Percentiles rank a stretch among this genome's conserved stretches.
Conservation (phyloP, 1,139 yeast genomes). For the Pneumocystis jirovecii region DNA sequence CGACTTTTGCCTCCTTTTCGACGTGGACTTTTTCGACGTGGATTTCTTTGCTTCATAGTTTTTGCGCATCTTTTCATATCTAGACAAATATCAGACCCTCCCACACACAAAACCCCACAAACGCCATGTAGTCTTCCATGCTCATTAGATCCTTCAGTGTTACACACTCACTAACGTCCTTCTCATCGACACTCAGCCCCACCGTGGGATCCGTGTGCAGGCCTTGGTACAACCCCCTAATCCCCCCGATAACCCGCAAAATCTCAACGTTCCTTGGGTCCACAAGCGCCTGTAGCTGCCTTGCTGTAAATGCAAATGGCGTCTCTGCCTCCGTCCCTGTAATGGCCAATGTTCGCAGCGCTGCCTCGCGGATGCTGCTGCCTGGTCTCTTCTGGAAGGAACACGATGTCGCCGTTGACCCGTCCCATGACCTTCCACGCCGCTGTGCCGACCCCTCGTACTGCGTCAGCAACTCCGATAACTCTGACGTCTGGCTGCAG, state of each 20-base stretch:
- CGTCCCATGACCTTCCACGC: background rate
- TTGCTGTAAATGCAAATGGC: conserved; percentile 20
- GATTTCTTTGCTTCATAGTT: background rate
- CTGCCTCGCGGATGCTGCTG: background rate
- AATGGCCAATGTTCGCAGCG: background rate
- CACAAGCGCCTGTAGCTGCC: conserved; percentile 25
- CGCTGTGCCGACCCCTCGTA: background rate
- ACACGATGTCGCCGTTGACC: background rate
- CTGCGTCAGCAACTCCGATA: background rate
- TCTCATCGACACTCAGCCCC: conserved; percentile 21
- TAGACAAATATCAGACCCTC: background rate
- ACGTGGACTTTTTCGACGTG: background rate
- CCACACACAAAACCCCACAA: background rate
- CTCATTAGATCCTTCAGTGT: conserved; percentile 7
- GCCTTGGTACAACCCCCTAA: conserved; percentile 20
- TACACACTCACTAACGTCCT: conserved; percentile 15
- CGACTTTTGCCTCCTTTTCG: background rate
- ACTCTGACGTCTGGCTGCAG: too few species aligned
- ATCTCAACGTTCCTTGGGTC: conserved; percentile 30
- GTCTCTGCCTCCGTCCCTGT: conserved; percentile 9
- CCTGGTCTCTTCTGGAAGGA: background rate
- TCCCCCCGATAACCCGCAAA: conserved; percentile 24
- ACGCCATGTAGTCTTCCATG: background rate
- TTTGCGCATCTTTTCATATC: background rate
- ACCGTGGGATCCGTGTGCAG: conserved; percentile 21